Conservation (phyloP, 257 asterid species). For the Ehretia macrophylla region DNA sequence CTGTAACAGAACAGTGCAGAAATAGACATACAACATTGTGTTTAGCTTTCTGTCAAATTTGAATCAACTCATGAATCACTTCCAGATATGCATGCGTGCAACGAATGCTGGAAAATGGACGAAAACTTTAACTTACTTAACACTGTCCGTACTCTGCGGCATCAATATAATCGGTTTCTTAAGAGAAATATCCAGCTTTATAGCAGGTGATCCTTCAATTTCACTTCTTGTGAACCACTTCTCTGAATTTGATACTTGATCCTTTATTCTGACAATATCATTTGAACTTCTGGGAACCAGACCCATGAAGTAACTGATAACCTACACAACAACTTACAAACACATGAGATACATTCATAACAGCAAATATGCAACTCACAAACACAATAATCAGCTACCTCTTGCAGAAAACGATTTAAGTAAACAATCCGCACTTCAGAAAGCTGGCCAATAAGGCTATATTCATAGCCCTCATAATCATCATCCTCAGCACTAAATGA, state of each 20-base stretch:
- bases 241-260: slow-evolving; percentile 77
- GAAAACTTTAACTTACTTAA: slow-evolving; percentile 55
- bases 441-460: slow-evolving; percentile 85
- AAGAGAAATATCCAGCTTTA: slow-evolving; percentile 83
- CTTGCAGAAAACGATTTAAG: slow-evolving; percentile 94
- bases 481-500: slow-evolving; percentile 84
- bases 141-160: slow-evolving; percentile 87
- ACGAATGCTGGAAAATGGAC: background rate
- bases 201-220: slow-evolving; percentile 94
- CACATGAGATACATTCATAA: slow-evolving; percentile 9
- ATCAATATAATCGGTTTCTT: slow-evolving; percentile 85
- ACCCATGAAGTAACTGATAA: slow-evolving; percentile 88
- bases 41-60: background rate
- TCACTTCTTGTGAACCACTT: slow-evolving; percentile 73
- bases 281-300: slow-evolving; percentile 72
- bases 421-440: slow-evolving; percentile 90
- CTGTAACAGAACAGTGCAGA: slow-evolving; percentile 43
- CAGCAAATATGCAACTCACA: slow-evolving; percentile 5
- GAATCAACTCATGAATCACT: background rate
- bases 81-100: background rate
- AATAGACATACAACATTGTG: background rate
- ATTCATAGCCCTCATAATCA: slow-evolving; percentile 90
- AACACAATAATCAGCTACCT: slow-evolving; percentile 41
- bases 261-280: slow-evolving; percentile 71
- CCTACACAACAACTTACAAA: slow-evolving; percentile 40